Base-by-base conservation (phyloP, 2,329 filamentous ascomycete genomes). In the Talaromyces amestolkiae region DNA sequence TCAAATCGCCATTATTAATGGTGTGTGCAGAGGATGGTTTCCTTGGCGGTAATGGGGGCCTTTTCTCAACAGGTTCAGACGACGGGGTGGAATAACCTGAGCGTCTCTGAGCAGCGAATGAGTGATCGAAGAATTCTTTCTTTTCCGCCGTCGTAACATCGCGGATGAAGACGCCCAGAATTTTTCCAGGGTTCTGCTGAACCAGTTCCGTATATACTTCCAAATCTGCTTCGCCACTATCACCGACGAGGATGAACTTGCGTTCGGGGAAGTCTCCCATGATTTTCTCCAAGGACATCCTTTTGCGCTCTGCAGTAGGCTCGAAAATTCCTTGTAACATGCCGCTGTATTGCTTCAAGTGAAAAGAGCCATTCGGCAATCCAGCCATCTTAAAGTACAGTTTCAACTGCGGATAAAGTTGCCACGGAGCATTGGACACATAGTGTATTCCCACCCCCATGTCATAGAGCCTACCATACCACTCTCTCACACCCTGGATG, bases 361-460 rank as follows among this genome's bases (percentile, higher is more conserved):
- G 96, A 70, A 98, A 91, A 0, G 94, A 97, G 0, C 95, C 96
- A 0, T 86, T 86, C 0, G 95, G 95, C 1, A 99, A 81, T 1
- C 91, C 91, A 7, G 91, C 91, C 47, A 90, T 79, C 69, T 89
- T 87, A 76, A 98, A 96, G 75, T 91, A 99, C 62, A 87, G 92
- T 5, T 91, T 90, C 11, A 99, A 81, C 2, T 98, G 87, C 0
- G 95, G 95, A 72, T 92, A 99, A 7, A 99, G 84, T 76, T 99
- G 96, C 96, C 96, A 99, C 0, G 95, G 95, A 60, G 94, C 96
- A 78, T 99, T 99, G n/a, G 95, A 99, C 69, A 97, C 96, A 76
- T 99, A 99, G 75, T 99, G 96, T 61, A 99, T 85, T 71, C 89
- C 87, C 27, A 98, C 94, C 19, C 93, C 93, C 80, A 94, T 87